Base-by-base conservation (phyloP, 768 basidiomycete species). In the Clitopilus passeckerianus region DNA sequence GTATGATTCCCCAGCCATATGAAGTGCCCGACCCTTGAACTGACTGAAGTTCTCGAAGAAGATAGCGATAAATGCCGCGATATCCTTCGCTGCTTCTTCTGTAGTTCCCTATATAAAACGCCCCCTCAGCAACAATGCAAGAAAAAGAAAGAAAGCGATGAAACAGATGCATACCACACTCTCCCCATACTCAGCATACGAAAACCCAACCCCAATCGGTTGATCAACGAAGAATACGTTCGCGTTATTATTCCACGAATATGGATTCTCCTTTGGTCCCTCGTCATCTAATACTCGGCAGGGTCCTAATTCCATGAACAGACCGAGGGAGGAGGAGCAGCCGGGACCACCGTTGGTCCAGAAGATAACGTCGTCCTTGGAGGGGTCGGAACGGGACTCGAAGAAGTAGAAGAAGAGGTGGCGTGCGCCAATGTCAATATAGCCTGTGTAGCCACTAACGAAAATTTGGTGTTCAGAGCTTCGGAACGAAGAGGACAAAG, bases 341-440 rank as follows among this genome's bases (percentile, higher is more conserved):
- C 74, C 75, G 30, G 72, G 71, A 66, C 78, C 88, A 62, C 79
- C 79, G 54, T 76, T 80, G 0, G 77, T 78, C 80, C 80, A 81
- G 65, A 86, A 82, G 9, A 86, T 82, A 7, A 86, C 80, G 63
- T 86, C 84, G 67, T 86, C 85, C 57, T 72, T 80, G 34, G 77
- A 79, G 5, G 86, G 85, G 60, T 86, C 74, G 55, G 71, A 80
- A 54, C 90, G 74, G 58, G 84, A 86, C 68, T 91, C 87, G 67
- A 91, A 91, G 69, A 90, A 90, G 73, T 88, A 88, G 76, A 90
- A 90, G 67, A 87, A 87, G 16, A 87, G 62, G 65, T 87, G 86
- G 5, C 85, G 77, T 5, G 84, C 76, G 66, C 83, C 75, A 50
- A 86, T 77, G 60, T 88, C 86, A 57, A 89, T 85, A 63, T 88